These are phyloP conservation scores for Phytophthora lateralis DNA, from an alignment of 352 stramenopile species.

Conservation along the genomic window DNA sequence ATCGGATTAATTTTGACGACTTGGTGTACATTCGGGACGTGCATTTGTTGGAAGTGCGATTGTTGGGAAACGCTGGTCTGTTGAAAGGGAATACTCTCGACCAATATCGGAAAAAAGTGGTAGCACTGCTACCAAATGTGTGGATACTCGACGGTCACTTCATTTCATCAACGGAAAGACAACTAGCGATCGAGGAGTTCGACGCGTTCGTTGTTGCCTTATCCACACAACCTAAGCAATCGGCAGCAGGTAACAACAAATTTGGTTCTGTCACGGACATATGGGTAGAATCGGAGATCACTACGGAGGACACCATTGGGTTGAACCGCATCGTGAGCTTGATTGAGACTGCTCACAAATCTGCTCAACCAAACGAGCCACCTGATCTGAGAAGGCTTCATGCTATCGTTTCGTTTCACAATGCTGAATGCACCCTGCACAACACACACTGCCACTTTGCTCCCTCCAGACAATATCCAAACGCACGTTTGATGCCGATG, in stretches of 20 bases:
- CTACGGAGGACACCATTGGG: neutral
- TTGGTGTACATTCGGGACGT: slow-evolving; percentile 61
- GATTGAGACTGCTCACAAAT: slow-evolving; percentile 30
- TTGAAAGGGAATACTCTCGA: slow-evolving; percentile 19
- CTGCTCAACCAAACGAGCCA: slow-evolving; percentile 7
- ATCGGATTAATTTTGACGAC: slow-evolving; percentile 52
- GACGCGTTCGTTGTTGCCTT: slow-evolving; percentile 43
- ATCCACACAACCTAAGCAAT: slow-evolving; percentile 12
- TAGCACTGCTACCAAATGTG: slow-evolving; percentile 57
- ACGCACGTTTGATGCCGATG: slow-evolving; percentile 39
- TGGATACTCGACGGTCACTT: slow-evolving; percentile 71
- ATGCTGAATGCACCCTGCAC: slow-evolving; percentile 49
- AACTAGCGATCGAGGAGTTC: slow-evolving; percentile 42
- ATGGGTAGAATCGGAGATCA: slow-evolving; percentile 29
- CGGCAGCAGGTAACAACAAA: slow-evolving; percentile 8
- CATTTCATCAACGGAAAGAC: slow-evolving; percentile 47
- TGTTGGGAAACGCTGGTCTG: slow-evolving; percentile 45
- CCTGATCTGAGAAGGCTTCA: slow-evolving; percentile 47
- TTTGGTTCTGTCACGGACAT: slow-evolving; percentile 48
- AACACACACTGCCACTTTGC: slow-evolving; percentile 57
- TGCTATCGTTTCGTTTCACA: slow-evolving; percentile 49
- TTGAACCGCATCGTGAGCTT: slow-evolving; percentile 8
- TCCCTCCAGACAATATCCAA: slow-evolving; percentile 35
- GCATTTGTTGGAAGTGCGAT: slow-evolving; percentile 56
- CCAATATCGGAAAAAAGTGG: slow-evolving; percentile 50